Evolutionary conservation across 1,284 basidiomycete genomes (phyloP).

Genomic region (Tranzscheliella williamsii): DNA sequence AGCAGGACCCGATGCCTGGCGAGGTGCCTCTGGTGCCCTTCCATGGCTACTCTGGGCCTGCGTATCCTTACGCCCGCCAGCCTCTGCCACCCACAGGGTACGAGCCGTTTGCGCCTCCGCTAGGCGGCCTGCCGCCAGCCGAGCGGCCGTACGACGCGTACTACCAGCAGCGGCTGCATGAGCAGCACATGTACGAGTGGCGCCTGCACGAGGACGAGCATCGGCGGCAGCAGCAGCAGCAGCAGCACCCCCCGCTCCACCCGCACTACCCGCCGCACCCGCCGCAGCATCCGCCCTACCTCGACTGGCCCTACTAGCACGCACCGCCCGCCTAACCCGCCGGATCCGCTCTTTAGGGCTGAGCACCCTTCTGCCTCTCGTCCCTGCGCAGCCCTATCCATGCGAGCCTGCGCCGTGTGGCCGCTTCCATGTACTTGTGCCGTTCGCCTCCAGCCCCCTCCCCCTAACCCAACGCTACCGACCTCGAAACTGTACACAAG

Average conservation of each 20-base stretch:
- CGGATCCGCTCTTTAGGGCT: no score
- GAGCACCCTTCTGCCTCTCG: no score
- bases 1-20: conserved; percentile 10
- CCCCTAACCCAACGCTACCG: no score
- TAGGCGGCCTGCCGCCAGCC: no score
- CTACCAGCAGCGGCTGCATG: not conserved
- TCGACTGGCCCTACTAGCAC: not conserved
- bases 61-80: not conserved
- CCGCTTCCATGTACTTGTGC: no score
- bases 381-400: no score
- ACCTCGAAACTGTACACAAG: no score
- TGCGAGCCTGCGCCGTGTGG: no score
- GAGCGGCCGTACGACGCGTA: not conserved
- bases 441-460: no score
- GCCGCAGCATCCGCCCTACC: not conserved
- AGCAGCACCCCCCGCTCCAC: not conserved
- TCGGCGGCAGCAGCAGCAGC: not conserved
- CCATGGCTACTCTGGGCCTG: not conserved
- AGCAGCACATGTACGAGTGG: not conserved
- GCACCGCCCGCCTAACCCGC: no score
- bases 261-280: not conserved
- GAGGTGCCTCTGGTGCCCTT: conserved; percentile 1
- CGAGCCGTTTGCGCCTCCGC: no score
- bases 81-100: not conserved
- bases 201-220: not conserved